Evolutionary conservation across 169 alveolate genomes (phyloP), one percentile per base, ranked within the genome.

Genomic region (Eimeria acervulina): DNA sequence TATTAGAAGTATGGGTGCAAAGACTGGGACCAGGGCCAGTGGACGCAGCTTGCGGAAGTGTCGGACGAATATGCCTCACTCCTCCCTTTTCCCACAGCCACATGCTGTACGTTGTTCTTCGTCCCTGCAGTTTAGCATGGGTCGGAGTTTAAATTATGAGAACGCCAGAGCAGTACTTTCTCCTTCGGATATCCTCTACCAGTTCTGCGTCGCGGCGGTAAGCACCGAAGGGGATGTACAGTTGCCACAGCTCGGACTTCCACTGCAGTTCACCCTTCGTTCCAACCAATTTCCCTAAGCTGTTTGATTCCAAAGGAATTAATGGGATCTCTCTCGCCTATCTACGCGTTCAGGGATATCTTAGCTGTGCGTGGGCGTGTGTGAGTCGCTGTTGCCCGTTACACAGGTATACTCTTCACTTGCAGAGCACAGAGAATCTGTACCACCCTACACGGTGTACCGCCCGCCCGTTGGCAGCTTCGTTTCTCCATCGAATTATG

Each of bases 161-260:
- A 72, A 61, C 15, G 93, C 83, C 26, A 59, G 91, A 59, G 85
- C 33, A 31, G 59, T 47, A 10, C 93, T 93, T 4, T 33, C 81
- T 55, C 96, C 96, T 3, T 63, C 92, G 42, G 96, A 93, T 55
- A 36, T 59, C 47, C 96, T 78, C 31, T 93, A 93, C 96, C 55
- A 80, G 84, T 93, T 93, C 87, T 93, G 96, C 93, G 84, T 93
- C 31, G 96, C 89, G 51, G 96, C 96, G 55, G 96, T 93, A 44
- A 63, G 96, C 90, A 31, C 70, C 12, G 74, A 36, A 17, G 33
- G 72, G 51, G 61, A 26, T 12, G 12, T 70, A 4, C 51, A 6
- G 28, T 51, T 42, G 33, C 38, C 23, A 15, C 15, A 17, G 51
- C 15, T 28, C 23, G 4, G 38, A 5, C 31, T 70, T 31, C 51